Base-by-base conservation (phyloP, 2,329 filamentous ascomycete genomes). In the Talaromyces pinophilus region DNA sequence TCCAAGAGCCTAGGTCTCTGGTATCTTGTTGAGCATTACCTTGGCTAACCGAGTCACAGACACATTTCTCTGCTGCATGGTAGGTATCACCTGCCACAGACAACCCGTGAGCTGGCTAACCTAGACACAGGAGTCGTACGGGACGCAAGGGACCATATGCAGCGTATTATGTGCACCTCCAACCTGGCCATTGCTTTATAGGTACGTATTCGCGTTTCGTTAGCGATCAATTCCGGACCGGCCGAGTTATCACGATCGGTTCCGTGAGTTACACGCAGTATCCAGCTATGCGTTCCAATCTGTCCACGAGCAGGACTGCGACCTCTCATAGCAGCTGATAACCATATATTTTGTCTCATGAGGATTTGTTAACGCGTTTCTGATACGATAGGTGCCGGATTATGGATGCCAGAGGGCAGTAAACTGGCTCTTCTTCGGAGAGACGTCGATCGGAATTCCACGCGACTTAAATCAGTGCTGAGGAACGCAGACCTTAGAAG, bases 121-220 rank as follows among this genome's bases (percentile, higher is more conserved):
- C 2, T 28, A 28, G 17, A 52, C 54, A 54, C 69, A 86, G 85
- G 87, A 95, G 91, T 65, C 88, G 93, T 22, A 96, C 92, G 0
- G 93, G 93, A 22, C 86, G 91, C 64, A 96, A 97, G 78, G 92
- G 92, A 0, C 89, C 91, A 10, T 96, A 95, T 77, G 93, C 93
- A 6, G 90, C 88, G 74, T 97, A 97, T 80, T 97, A 96, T 79
- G 80, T 97, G 22, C 92, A 96, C 76, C 85, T 92, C 69, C 87
- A 94, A 75, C 92, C 93, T 11, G 82, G 81, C 28, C 81, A 85
- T 61, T 90, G 87, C 74, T 91, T 94, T 71, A 82, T 96, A 50
- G 93, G 87, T 88, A 81, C 80, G 85, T 84, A 30, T 33, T n/a
- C n/a, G 35, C 22, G 11, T 42, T 38, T 40, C 15, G 8, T 44